Evolutionary conservation across 2,329 filamentous ascomycete species (phyloP), one percentile per base, ranked within the genome.

Genomic region (Cladophialophora yegresii): DNA sequence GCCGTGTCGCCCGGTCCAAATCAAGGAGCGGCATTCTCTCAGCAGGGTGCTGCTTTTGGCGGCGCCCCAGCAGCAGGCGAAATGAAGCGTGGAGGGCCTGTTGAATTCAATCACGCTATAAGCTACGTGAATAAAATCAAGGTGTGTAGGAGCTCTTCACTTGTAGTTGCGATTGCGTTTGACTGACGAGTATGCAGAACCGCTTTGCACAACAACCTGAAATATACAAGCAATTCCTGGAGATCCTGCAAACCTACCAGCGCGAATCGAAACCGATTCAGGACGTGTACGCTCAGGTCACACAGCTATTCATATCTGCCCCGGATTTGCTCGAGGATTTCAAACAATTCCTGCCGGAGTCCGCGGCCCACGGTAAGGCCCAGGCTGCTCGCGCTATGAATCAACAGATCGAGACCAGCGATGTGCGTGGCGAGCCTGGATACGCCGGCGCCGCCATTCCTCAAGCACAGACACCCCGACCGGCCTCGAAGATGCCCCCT

Each of bases 41-140:
- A 67, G 36, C 64, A 64, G 49, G 85, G 77, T 77, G 88, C 78
- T 79, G 84, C 76, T 79, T 84, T 77, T 79, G 81, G 77, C 28
- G 78, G 81, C 62, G 64, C 64, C 51, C 20, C 62, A 8, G 63
- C 59, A 8, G 40, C 64, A 7, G 78, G 77, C 58, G 82, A 81
- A 58, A 72, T 91, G 75, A 93, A 96, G 77, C 96, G 95, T 74
- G 87, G 93, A 62, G 93, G 93, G 0, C 95, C 95, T 1, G 95
- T 99, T 20, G 95, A 99, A 75, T 99, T 99, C 77, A 99, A 99
- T 75, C 95, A 99, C 78, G 95, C 95, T 0, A 99, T 99, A 69
- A 98, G 93, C 76, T 99, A 99, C 73, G 95, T 99, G 61, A 99
- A 99, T 76, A 99, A 99, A 80, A 99, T 99, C 73, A 99, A 99